A percentile compares a stretch with the other conserved stretches of the same genome.
Evolutionary conservation across 305 asterid genomes (phyloP).

Genomic region (Fraxinus nigra): DNA sequence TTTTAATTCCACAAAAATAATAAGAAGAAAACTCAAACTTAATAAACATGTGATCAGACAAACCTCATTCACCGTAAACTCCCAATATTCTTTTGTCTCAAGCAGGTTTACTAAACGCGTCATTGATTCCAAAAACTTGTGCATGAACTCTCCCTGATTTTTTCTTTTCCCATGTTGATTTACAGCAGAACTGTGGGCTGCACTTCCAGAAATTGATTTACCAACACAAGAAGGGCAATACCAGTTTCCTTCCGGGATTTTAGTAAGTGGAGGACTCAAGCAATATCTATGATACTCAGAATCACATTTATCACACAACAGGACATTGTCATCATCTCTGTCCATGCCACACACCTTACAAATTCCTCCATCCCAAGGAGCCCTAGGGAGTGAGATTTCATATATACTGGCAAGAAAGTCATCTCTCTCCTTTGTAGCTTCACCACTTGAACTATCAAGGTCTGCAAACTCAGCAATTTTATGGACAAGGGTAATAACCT

Average conservation of each 20-base stretch:
- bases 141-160: slow-evolving; percentile 43
- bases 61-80: slow-evolving; percentile 79
- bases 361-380: slow-evolving; percentile 97
- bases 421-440: slow-evolving; percentile 62
- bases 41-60: slow-evolving; percentile 24
- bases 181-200: slow-evolving; percentile 35
- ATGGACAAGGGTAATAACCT: slow-evolving; percentile 68
- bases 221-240: slow-evolving; percentile 93
- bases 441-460: slow-evolving; percentile 36
- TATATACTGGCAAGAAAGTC: slow-evolving; percentile 51
- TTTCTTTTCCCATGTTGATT: slow-evolving; percentile 40
- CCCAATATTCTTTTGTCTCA: slow-evolving; percentile 83
- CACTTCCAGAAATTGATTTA: slow-evolving; percentile 35
- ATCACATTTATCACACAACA: slow-evolving; percentile 91
- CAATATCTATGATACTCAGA: slow-evolving; percentile 92
- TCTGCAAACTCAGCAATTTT: slow-evolving; percentile 51
- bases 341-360: slow-evolving; percentile 97
- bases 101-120: slow-evolving; percentile 56
- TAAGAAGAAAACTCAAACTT: not conserved
- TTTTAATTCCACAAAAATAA: not conserved
- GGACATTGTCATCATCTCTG: slow-evolving; percentile 84
- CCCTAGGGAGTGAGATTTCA: slow-evolving; percentile 72
- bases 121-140: slow-evolving; percentile 55
- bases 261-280: slow-evolving; percentile 84
- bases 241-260: slow-evolving; percentile 90